Evolutionary conservation across 768 basidiomycete genomes (phyloP).

Genomic region (Cystofilobasidium bisporidii): DNA sequence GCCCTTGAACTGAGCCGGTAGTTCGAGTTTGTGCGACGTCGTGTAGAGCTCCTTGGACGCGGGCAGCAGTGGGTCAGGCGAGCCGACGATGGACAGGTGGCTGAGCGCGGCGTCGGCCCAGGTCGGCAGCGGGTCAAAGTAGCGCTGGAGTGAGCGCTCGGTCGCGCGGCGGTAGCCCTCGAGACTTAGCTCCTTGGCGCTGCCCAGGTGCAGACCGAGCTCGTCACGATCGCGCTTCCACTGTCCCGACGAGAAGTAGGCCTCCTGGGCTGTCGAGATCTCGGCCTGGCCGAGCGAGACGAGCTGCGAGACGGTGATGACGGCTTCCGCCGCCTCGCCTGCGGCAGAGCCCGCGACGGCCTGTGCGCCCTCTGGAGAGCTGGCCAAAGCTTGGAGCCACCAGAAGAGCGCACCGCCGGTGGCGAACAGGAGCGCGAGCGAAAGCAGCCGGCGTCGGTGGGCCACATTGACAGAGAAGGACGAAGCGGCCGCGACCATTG

Average conservation of each 20-base stretch:
- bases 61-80: background rate
- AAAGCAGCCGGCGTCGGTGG: background rate
- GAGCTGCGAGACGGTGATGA: constrained; percentile 9
- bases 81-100: background rate
- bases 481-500: background rate
- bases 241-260: background rate
- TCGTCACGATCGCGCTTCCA: background rate
- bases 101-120: constrained; percentile 2
- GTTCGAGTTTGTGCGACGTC: background rate
- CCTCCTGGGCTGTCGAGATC: background rate
- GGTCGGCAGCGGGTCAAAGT: background rate
- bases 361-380: no score
- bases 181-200: background rate
- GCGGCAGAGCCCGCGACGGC: background rate
- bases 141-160: background rate
- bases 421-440: background rate
- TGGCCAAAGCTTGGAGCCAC: background rate
- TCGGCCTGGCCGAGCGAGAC: constrained; percentile 3
- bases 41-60: constrained; percentile 19
- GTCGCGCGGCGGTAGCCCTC: background rate
- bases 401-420: background rate
- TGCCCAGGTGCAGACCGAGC: constrained; percentile 5
- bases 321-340: background rate
- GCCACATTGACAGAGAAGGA: background rate
- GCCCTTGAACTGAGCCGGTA: constrained; percentile 20